These are phyloP conservation scores for Trichoderma oligosporum DNA, from an alignment of 2,329 filamentous ascomycete genomes.

Conservation along the genomic window DNA sequence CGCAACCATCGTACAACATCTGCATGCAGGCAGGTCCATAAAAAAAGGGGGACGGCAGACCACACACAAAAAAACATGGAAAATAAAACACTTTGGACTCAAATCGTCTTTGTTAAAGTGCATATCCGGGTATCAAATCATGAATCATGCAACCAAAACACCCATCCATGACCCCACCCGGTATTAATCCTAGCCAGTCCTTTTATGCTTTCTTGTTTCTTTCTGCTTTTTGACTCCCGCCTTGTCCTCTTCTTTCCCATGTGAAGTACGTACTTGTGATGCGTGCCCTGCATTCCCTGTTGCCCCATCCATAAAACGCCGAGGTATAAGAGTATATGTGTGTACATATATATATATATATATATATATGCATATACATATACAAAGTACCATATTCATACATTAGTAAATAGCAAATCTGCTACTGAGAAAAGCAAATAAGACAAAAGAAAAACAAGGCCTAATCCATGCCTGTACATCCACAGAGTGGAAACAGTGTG, in stretches of 20 bases:
- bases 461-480: conserved; percentile 1
- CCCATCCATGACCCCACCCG: conserved; percentile 5
- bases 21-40: conserved; percentile 17
- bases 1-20: conserved; percentile 18
- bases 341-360: not conserved
- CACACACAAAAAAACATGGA: conserved; percentile 3
- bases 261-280: conserved; percentile 12
- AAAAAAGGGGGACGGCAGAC: conserved; percentile 2
- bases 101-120: conserved; percentile 17
- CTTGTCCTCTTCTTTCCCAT: conserved; percentile 13
- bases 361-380: not conserved
- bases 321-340: conserved; percentile 3
- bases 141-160: conserved; percentile 18
- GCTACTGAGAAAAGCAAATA: not conserved
- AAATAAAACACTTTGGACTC: conserved; percentile 7
- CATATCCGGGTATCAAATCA: conserved; percentile 19
- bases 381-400: no score
- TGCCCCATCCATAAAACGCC: conserved; percentile 11
- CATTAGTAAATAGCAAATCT: conserved; percentile 20
- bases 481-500: not conserved
- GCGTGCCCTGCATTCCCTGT: conserved; percentile 12
- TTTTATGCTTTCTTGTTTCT: not conserved
- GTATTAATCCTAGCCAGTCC: conserved; percentile 9
- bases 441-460: conserved; percentile 19
- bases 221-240: conserved; percentile 9